Evolutionary conservation across 805 yeast genomes (phyloP), one percentile per base, ranked within the genome.

Genomic region (Starmerella potacharoeniae): DNA sequence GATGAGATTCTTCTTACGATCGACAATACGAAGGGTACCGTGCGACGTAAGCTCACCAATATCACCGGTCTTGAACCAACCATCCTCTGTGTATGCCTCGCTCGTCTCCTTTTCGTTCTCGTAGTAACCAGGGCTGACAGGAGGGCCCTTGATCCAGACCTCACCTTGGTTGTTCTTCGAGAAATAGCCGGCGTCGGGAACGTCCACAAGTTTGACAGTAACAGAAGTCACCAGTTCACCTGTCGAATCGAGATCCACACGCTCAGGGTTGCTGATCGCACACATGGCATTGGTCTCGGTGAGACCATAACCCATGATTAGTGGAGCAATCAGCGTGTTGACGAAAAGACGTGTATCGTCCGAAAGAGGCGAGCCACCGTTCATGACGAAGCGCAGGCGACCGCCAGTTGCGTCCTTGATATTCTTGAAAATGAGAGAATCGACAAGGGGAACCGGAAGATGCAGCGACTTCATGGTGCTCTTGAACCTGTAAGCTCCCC

Each of bases 41-140:
- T 75, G 77, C 31, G 80, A 58, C 44, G 90, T 78, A 95, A 96
- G 88, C 75, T 87, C 89, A 67, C 91, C 96, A 71, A 93, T 88
- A 70, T 93, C 98, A 71, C 98, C 98, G 36, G 97, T 93, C 68
- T 75, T 78, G 76, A 93, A 93, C 97, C 97, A 93, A 29, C 90
- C 95, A 64, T 86, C 90, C 58, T 84, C 85, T 53, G 81, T 76
- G 65, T 85, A 81, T 0, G 95, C 86, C 17, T 71, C 80, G 49
- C 74, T 70, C 17, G 96, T 91, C 72, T 90, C 97, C 67, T 81
- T 75, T 56, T 80, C 82, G 70, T 91, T 90, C 70, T 82, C 79
- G 75, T 77, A 93, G 73, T 93, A 93, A 65, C 86, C 89, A 33
- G 77, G 73, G 37, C 83, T 75, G 49, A 93, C 84, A 48, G 84